Conservation (phyloP, 2,329 filamentous ascomycete species). For the Fusarium goolgardi region DNA sequence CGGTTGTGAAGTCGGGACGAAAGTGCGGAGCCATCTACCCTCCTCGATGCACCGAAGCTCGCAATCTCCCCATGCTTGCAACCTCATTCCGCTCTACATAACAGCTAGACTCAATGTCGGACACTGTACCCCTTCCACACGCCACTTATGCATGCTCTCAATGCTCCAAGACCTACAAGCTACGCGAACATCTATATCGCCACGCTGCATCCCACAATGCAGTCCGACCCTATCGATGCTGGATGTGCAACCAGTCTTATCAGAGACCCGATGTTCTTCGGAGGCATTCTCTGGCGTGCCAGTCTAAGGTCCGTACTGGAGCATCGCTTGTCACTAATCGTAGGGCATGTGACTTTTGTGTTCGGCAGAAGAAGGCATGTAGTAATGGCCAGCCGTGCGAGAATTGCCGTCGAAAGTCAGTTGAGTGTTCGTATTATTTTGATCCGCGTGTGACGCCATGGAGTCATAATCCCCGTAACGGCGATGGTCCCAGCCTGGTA, state of each 20-base stretch:
- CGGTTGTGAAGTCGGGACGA: too few relatives aligned
- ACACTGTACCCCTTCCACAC: neutral
- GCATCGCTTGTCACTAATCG: neutral
- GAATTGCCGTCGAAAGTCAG: neutral
- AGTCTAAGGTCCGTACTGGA: neutral
- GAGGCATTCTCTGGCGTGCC: neutral
- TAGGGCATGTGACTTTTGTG: slow-evolving; percentile 7
- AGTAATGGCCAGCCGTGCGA: neutral
- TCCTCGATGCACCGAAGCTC: too few relatives aligned
- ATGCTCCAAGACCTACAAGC: slow-evolving; percentile 2
- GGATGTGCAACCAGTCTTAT: neutral
- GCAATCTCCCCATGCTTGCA: too few relatives aligned
- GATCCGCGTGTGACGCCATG: accelerated
- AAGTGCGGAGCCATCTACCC: neutral
- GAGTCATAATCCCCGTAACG: too few relatives aligned
- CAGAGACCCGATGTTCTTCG: slow-evolving; percentile 6
- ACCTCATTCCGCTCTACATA: neutral
- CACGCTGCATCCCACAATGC: slow-evolving; percentile 4
- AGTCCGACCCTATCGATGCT: slow-evolving; percentile 3
- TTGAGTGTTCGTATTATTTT: neutral
- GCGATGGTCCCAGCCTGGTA: accelerated
- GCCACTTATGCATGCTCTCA: neutral
- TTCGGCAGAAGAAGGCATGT: slow-evolving; percentile 5
- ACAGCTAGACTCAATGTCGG: neutral
- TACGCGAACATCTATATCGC: slow-evolving; percentile 6